A percentile compares a stretch with the other conserved stretches of the same genome.
phyloP scores from a whole-genome alignment of 2,329 filamentous ascomycete genomes.

The Colletotrichum tanaceti region DNA sequence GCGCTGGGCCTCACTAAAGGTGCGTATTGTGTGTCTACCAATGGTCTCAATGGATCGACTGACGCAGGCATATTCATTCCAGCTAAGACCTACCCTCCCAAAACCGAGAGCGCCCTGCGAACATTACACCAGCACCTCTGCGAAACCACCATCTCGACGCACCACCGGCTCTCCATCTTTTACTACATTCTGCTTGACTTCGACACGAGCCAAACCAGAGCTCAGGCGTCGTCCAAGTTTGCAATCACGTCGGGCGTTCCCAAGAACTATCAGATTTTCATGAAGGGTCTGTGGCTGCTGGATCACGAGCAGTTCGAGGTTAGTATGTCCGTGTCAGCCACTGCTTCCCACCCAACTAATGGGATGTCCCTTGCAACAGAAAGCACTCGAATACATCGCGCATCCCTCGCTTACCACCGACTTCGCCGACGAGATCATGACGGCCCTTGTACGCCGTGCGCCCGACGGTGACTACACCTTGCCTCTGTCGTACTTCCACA shows the following conservation, averaged over 20 bases:
- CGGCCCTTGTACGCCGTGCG: constrained; percentile 72
- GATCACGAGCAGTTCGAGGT: constrained; percentile 78
- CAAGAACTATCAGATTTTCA: constrained; percentile 81
- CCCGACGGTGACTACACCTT: constrained; percentile 70
- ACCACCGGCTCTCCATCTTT: constrained; percentile 84
- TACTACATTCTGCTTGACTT: constrained; percentile 87
- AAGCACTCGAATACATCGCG: constrained; percentile 79
- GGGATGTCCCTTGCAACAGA: constrained; percentile 53
- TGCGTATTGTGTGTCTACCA: constrained; percentile 49
- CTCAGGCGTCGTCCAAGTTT: constrained; percentile 67
- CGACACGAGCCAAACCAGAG: constrained; percentile 63
- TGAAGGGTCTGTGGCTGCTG: constrained; percentile 84
- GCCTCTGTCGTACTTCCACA: constrained; percentile 82
- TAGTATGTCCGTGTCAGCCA: constrained; percentile 28
- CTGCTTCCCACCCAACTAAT: not conserved
- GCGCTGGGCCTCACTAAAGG: constrained; percentile 77
- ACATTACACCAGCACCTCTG: constrained; percentile 78
- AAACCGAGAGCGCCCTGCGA: constrained; percentile 73
- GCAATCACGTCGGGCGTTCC: constrained; percentile 74
- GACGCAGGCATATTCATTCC: constrained; percentile 38
- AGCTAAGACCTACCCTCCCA: constrained; percentile 79
- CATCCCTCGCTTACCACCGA: constrained; percentile 84
- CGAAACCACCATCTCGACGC: constrained; percentile 70
- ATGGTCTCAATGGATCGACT: not conserved
- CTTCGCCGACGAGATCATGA: constrained; percentile 85